Evolutionary conservation across 768 basidiomycete species (phyloP), one percentile per base, ranked within the genome.

Genomic region (Lactarius evosmus): DNA sequence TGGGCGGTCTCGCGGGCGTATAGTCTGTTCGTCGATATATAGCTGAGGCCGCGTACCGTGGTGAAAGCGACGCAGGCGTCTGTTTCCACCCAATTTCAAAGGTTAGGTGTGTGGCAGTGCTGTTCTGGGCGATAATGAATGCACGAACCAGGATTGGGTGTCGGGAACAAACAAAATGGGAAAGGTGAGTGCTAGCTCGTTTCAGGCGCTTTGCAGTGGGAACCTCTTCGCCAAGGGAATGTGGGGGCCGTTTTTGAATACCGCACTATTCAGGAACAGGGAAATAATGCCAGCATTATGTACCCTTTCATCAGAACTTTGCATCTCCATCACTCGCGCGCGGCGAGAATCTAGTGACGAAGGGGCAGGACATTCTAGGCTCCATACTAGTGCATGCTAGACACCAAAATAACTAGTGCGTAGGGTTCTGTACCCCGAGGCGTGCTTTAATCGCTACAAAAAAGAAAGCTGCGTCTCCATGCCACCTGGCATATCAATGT

Each of bases 1-100:
- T 92, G 34, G 91, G 89, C 54, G 90, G 93, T 72, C 77, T 92
- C 34, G 88, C 85, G 50, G 90, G 91, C 6, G 91, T 91, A 1
- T 91, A 92, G 76, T 77, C 81, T 63, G 85, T 92, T 70, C 78
- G 84, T 27, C 78, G 82, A 46, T 78, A 78, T 36, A 72, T 91
- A n/a, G 79, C 80, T 17, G 87, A 88, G 72, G 83, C 87, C 16
- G 2, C 9, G 11, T 93, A 91, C 70, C 78, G 74, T 14, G 78
- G 79, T 33, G 76, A 74, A n/a, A 69, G 72, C 14, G 83, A 80
- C 1, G 67, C 78, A n/a, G 88, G 88, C 6, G 70, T 84, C 34
- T 74, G 76, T 38, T 93, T 93, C 74, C 91, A 89, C 74, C 74
- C 78, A 80, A 27, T 93, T 92, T 74, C 80, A 82, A 66, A 80